Base-by-base conservation (phyloP, 2,329 filamentous ascomycete genomes). In the Colletotrichum karsti region DNA sequence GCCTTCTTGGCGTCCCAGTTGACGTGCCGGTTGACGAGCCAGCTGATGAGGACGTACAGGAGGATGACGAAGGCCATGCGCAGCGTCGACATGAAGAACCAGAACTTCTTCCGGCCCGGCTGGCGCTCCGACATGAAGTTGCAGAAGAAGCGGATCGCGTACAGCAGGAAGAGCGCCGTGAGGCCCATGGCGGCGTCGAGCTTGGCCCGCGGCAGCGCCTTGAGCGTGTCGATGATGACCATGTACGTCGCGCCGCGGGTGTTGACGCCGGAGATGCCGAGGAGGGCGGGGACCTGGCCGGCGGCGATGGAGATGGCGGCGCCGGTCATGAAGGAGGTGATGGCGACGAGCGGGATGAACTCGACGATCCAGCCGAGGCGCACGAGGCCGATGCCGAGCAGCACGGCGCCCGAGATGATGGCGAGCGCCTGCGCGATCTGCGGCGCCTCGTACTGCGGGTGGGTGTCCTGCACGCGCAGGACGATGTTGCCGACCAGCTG, bases 41-140 rank as follows among this genome's bases (percentile, higher is more conserved):
- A 93, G 78, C 92, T 93, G 77, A 95, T 92, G 73, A 92, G 82
- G 7, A 92, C 93, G 80, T 95, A 95, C 3, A 96, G 85, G 48
- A 95, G 80, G 69, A 96, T 94, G 72, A 95, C 91, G 75, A 96
- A 94, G 2, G 89, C 92, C 5, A 92, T 93, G 39, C 93, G 90
- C 41, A 96, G 85, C 0, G 93, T 95, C 18, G 90, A 92, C 57
- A 91, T 78, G 82, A 95, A 95, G 81, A 95, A 95, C 84, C 89
- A 94, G 1, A 88, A 73, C 85, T 93, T 94, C 65, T 88, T 86
- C 57, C 85, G 85, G 3, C 85, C 80, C 3, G 93, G 92, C 71
- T 91, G 85, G 76, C 86, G 90, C 79, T 86, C 89, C n/a, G 91
- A 91, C 73, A 90, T 83, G 69, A 79, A 85, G 55, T 85, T 88